A percentile compares a stretch with the other conserved stretches of the same genome.
phyloP scores from a whole-genome alignment of 1,284 basidiomycete species.

The Trametes polyzona region DNA sequence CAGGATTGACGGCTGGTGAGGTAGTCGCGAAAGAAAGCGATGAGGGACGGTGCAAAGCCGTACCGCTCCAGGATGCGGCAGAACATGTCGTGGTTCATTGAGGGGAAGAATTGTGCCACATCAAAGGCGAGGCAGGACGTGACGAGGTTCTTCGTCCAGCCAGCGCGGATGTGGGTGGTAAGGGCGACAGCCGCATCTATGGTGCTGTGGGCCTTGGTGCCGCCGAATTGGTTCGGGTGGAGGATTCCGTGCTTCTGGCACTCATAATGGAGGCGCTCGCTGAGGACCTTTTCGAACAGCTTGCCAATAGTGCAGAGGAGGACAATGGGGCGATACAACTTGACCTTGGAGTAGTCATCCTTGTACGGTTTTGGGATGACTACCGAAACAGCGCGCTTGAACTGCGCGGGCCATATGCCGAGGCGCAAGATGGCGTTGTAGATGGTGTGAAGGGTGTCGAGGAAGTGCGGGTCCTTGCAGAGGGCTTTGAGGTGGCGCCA shows the following conservation, averaged over 20 bases:
- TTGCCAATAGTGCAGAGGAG: conserved; percentile 8
- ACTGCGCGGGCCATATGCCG: conserved; percentile 5
- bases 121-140: conserved; percentile 13
- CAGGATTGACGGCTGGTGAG: background rate
- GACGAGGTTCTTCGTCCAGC: conserved; percentile 2
- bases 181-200: conserved; percentile 1
- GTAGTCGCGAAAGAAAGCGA: conserved; percentile 1
- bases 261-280: conserved; percentile 4
- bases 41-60: background rate
- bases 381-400: conserved; percentile 11
- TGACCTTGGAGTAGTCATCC: conserved; percentile 7
- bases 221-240: conserved; percentile 14
- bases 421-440: conserved; percentile 3
- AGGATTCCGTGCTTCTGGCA: conserved; percentile 1
- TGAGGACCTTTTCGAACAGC: conserved; percentile 7
- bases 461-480: background rate
- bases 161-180: background rate
- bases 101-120: conserved; percentile 16
- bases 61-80: background rate
- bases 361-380: conserved; percentile 22
- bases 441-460: background rate
- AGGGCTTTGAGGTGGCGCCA: conserved; percentile 17
- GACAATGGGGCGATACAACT: conserved; percentile 12
- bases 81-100: conserved; percentile 7
- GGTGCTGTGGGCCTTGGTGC: conserved; percentile 9